Base-by-base conservation (phyloP, 1,139 yeast genomes). In the Suhomyces atakaporum region DNA sequence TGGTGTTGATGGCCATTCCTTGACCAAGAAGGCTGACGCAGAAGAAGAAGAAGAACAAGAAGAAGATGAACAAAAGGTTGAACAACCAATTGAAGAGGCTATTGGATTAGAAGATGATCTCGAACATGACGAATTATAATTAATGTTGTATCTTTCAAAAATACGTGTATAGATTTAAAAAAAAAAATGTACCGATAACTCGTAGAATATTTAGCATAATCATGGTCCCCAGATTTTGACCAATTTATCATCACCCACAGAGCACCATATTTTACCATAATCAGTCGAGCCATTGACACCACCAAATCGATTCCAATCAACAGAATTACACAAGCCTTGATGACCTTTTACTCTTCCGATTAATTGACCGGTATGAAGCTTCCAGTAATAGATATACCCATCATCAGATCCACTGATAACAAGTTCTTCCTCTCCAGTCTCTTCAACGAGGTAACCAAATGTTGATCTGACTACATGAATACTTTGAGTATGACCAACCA, bases 401-500 rank as follows among this genome's bases (percentile, higher is more conserved):
- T 87, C 94, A 51, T 85, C 94, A 30, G 94, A 81, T 1, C 97
- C 97, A 49, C 90, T 80, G 12, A 85, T 64, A 0, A 88, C 77
- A 34, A 87, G 65, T 45, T 81, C 82, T 50, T 84, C 95, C 41
- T 78, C 73, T 23, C 68, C 68, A 3, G 75, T 45, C 2, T 50
- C 52, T 19, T 57, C 53, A 33, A 57, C 58, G 34, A 65, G 55
- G 44, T 70, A 70, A 1, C 96, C 96, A 57, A 89, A 84, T 46
- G 89, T 75, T 0, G 95, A 83, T 25, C 96, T 70, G 19, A 90
- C 77, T 27, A 88, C 81, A 51, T 71, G 84, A 20, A 79, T 74
- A 23, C 78, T 75, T 53, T 84, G 95, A 36, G 76, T 73, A 52
- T 83, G 87, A 1, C 96, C 96, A 27, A 76, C 65, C 47, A 76